These are phyloP conservation scores for Stentor roeselii DNA, from an alignment of 73 alveolate genomes.

Conservation along the genomic window DNA sequence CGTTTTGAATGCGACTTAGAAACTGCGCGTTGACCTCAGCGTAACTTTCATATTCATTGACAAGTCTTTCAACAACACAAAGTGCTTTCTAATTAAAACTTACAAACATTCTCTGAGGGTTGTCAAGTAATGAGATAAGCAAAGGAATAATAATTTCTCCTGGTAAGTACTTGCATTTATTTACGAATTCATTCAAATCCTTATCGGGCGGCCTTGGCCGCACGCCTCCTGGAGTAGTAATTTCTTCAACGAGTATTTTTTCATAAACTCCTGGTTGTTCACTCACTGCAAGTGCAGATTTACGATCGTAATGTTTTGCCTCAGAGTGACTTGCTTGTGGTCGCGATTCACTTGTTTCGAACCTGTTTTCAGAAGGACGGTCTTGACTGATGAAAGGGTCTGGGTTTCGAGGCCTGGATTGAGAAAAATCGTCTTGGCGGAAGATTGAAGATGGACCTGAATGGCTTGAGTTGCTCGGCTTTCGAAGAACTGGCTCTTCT, in stretches of 20 bases:
- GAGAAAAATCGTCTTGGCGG: background rate
- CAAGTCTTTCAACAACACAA: constrained; percentile 19
- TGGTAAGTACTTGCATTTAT: constrained; percentile 22
- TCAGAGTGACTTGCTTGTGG: background rate
- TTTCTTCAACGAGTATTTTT: constrained; percentile 28
- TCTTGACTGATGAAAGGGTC: too few species aligned
- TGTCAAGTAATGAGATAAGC: background rate
- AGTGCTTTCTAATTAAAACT: background rate
- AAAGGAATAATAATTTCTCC: background rate
- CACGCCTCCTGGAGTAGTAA: constrained; percentile 23
- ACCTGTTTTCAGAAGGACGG: background rate
- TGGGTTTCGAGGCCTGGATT: background rate
- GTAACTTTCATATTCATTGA: background rate
- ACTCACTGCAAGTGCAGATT: background rate
- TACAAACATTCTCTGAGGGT: background rate
- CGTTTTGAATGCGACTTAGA: background rate
- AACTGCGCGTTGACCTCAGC: background rate
- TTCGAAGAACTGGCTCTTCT: background rate
- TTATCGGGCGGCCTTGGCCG: constrained; percentile 23
- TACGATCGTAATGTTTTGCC: background rate
- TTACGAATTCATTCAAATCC: constrained; percentile 6
- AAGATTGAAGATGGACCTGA: background rate
- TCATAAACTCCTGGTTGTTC: constrained; percentile 20
- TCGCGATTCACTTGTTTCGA: background rate
- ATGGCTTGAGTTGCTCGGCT: background rate